Base-by-base conservation (phyloP, 83 land plant species). In the Picea abies region DNA sequence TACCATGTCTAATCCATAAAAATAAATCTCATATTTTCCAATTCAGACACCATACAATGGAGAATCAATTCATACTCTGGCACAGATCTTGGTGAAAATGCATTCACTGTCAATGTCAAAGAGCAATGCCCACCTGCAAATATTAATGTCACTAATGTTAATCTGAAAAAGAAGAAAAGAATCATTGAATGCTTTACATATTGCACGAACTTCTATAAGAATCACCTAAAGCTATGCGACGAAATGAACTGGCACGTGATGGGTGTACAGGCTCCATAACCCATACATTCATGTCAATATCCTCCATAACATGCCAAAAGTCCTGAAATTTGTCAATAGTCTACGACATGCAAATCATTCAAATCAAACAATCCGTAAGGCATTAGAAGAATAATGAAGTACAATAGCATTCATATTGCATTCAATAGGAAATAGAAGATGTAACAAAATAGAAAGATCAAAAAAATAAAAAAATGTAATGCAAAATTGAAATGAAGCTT, bases 271-370 rank as follows among this genome's bases (percentile, higher is more conserved):
- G 84, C 56, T 83, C 84, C 67, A 79, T 56, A 11, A 83, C 84
- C 83, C 83, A 83, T 14, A 81, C 84, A 79, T 76, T 56, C 52
- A 22, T 78, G 68, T 79, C 84, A 79, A 83, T 79, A 76, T 83
- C 84, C 52, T 83, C 84, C 84, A 83, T 83, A 41, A 83, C 84
- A 83, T 78, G 26, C 84, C 84, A 83, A 15, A 83, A 83, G 26
- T 83, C 84, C 79, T 83, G 84, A 83, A 79, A 83, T 20, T 63
- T 62, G 19, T 83, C 60, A 15, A 80, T 76, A 15, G 44, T 17
- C 84, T 83, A 65, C 58, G 9, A 19, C 56, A 52, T 52, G 56
- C 56, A 52, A 52, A 52, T 52, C 56, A 52, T 52, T 52, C 56
- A 52, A 44, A 52, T 52, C 14, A 52, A 52, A 52, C 56, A 52